Evolutionary conservation across 2,329 filamentous ascomycete genomes (phyloP).

Genomic region (Aschersonia sp.): DNA sequence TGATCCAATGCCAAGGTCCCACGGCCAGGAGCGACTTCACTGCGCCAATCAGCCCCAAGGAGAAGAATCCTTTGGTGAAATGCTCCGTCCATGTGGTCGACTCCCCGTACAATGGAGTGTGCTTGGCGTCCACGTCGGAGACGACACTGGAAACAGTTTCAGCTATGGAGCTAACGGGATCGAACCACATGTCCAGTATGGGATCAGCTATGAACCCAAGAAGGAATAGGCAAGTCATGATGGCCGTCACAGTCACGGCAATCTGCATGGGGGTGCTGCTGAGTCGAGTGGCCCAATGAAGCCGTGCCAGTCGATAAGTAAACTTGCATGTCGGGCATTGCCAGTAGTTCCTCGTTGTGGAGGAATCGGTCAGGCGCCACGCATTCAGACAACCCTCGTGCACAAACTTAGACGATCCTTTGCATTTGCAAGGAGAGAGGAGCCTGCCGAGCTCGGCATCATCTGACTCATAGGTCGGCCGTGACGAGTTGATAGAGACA

Average conservation of each 20-base stretch:
- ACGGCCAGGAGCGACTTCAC: constrained; percentile 65
- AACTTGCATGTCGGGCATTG: constrained; percentile 82
- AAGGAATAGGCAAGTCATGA: constrained; percentile 59
- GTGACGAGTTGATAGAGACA: constrained; percentile 16
- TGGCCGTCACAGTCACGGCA: constrained; percentile 54
- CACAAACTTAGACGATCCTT: constrained; percentile 83
- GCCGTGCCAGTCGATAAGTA: constrained; percentile 61
- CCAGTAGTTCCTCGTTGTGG: constrained; percentile 58
- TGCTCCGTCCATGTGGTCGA: constrained; percentile 61
- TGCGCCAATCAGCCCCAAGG: constrained; percentile 74
- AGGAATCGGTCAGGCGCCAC: constrained; percentile 66
- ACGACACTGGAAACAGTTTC: constrained; percentile 32
- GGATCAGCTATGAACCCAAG: constrained; percentile 89
- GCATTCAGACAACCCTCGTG: constrained; percentile 79
- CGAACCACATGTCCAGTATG: constrained; percentile 76
- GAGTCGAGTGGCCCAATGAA: constrained; percentile 60
- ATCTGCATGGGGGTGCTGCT: constrained; percentile 54
- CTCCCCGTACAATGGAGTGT: constrained; percentile 28
- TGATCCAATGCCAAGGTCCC: constrained; percentile 65
- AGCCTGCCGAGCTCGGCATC: constrained; percentile 63
- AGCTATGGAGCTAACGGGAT: constrained; percentile 52
- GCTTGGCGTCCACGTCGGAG: constrained; percentile 23
- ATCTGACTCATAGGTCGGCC: constrained; percentile 52
- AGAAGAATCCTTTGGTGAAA: constrained; percentile 81
- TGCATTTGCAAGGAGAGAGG: constrained; percentile 84